phyloP scores from a whole-genome alignment of 164 flowering plant species.

The Stephania japonica region DNA sequence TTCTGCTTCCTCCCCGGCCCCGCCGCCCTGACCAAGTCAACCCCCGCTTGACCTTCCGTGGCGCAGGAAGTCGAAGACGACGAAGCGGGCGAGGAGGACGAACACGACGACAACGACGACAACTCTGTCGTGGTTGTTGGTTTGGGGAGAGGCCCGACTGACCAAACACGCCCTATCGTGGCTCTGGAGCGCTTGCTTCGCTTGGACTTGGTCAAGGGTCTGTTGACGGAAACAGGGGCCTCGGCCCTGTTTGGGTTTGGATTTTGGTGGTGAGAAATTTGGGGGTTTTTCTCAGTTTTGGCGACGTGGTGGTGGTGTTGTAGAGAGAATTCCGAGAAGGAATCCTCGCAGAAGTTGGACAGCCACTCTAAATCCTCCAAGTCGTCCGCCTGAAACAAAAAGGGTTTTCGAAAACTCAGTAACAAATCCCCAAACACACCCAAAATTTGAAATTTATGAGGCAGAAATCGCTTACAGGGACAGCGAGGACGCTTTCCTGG shows the following conservation, averaged over 20 bases:
- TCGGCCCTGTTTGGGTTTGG: conserved; percentile 16
- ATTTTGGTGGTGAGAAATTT: not conserved
- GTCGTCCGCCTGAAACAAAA: conserved; percentile 51
- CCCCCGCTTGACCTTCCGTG: conserved; percentile 6
- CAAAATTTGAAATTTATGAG: not conserved
- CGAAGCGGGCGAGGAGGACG: conserved; percentile 33
- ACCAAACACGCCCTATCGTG: conserved; percentile 27
- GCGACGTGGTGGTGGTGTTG: conserved; percentile 19
- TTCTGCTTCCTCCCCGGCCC: conserved; percentile 24
- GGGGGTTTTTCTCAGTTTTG: conserved; percentile 8
- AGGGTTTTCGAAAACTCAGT: not conserved
- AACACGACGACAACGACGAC: conserved; percentile 27
- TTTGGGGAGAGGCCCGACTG: conserved; percentile 16
- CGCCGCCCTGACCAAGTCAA: conserved; percentile 22
- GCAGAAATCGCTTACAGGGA: conserved; percentile 39
- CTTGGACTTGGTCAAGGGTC: conserved; percentile 37
- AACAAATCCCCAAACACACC: not conserved
- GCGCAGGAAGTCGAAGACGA: conserved; percentile 19
- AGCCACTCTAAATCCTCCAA: conserved; percentile 63
- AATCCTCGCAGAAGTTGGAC: conserved; percentile 74
- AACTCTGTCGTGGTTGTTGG: conserved; percentile 31
- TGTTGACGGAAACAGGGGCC: conserved; percentile 18
- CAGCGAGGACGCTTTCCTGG: conserved; percentile 30
- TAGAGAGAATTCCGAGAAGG: conserved; percentile 37
- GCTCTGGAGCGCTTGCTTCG: conserved; percentile 46